Evolutionary conservation across 768 basidiomycete genomes (phyloP), one percentile per base, ranked within the genome.

Genomic region (Collybiopsis luxurians): DNA sequence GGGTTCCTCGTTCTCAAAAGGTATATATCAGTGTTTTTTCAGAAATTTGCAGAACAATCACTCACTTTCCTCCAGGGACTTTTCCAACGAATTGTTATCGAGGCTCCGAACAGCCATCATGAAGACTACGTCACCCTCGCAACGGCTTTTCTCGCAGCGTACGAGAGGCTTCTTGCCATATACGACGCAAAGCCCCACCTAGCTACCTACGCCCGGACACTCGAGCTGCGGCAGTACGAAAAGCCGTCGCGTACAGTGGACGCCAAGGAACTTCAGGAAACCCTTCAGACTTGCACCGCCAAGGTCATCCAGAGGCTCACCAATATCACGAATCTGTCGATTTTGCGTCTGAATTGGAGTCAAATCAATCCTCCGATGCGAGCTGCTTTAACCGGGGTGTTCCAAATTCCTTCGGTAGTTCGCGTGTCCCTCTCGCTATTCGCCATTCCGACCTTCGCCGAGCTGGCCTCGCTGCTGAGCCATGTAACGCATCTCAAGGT

Each of bases 1-100:
- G 64, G 64, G 31, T 56, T 0, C 51, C 59, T 9, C 23, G 42
- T 6, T 48, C 55, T 21, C 59, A 61, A n/a, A 40, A 39, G 51
- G n/a, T n/a, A n/a, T n/a, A n/a, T n/a, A n/a, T n/a, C n/a, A n/a
- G n/a, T n/a, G n/a, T n/a, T n/a, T n/a, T n/a, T n/a, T n/a, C n/a
- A n/a, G n/a, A n/a, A n/a, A n/a, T n/a, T n/a, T n/a, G n/a, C n/a
- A n/a, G n/a, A n/a, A n/a, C n/a, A n/a, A n/a, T n/a, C n/a, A n/a
- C n/a, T n/a, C n/a, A n/a, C n/a, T n/a, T n/a, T n/a, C n/a, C n/a
- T n/a, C n/a, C n/a, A n/a, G n/a, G 63, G 64, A 53, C 43, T 64
- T 27, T 66, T 66, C 36, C 43, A 42, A 9, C 24, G 23, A 12
- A 47, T 59, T 6, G 19, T 43, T n/a, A 15, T 57, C 12, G 11